Evolutionary conservation across 768 basidiomycete genomes (phyloP).

Genomic region (Lactarius pseudohatsudake): DNA sequence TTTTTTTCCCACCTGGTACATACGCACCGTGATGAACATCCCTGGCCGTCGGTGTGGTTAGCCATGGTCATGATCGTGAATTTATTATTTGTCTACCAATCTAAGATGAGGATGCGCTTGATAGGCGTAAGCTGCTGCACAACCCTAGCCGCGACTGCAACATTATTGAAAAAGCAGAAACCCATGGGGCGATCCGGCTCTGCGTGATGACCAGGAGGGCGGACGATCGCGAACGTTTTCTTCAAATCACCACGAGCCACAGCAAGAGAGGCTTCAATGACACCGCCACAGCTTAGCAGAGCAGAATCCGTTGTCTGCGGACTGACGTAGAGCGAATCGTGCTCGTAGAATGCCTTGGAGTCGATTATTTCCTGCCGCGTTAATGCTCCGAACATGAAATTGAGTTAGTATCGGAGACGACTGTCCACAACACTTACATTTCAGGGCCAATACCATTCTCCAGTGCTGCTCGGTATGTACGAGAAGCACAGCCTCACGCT

Average conservation of each 20-base stretch:
- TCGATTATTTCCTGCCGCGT: slow-evolving; percentile 70
- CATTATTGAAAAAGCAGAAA: slow-evolving; percentile 99
- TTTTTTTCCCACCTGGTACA: neutral
- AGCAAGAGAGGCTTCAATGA: slow-evolving; percentile 84
- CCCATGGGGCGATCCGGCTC: slow-evolving; percentile 99
- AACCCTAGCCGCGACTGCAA: slow-evolving; percentile 86
- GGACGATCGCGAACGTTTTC: slow-evolving; percentile 92
- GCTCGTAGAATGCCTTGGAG: slow-evolving; percentile 82
- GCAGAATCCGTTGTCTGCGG: slow-evolving; percentile 82
- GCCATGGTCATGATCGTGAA: slow-evolving; percentile 9
- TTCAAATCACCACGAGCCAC: slow-evolving; percentile 79
- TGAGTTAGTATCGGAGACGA: slow-evolving; percentile 26
- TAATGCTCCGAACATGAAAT: slow-evolving; percentile 51
- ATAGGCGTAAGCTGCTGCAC: slow-evolving; percentile 67
- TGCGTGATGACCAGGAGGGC: slow-evolving; percentile 97
- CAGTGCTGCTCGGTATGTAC: slow-evolving; percentile 92
- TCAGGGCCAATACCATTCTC: slow-evolving; percentile 73
- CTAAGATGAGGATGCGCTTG: slow-evolving; percentile 86
- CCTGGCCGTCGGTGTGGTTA: slow-evolving; percentile 45
- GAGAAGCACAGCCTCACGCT: slow-evolving; percentile 76
- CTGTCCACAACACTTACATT: slow-evolving; percentile 10
- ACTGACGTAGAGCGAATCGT: slow-evolving; percentile 90
- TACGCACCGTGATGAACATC: slow-evolving; percentile 89
- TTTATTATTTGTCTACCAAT: slow-evolving; percentile 67
- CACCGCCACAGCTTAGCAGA: slow-evolving; percentile 88